Percentiles rank a stretch among this genome's conserved stretches.
These are phyloP conservation scores for Stagonosporopsis rhizophila DNA, from an alignment of 2,329 filamentous ascomycete genomes.

Conservation along the genomic window DNA sequence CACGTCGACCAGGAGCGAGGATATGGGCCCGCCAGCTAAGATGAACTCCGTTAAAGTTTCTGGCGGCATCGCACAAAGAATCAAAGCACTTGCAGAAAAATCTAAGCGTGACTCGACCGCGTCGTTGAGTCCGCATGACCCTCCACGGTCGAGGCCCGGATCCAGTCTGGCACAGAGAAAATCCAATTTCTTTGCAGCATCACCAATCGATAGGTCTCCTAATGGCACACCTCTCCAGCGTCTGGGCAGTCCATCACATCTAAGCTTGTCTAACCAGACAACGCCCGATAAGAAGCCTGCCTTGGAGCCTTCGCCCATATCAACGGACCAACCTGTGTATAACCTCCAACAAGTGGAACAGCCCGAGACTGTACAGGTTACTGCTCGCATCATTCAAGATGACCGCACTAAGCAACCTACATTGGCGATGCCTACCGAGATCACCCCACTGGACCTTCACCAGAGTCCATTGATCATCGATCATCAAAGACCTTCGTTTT, in stretches of 20 bases:
- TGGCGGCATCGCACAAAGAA: conserved; percentile 90
- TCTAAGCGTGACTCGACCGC: conserved; percentile 57
- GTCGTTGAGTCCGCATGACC: conserved; percentile 30
- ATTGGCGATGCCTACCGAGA: conserved; percentile 58
- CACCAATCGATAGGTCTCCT: conserved; percentile 39
- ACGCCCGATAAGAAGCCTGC: conserved; percentile 37
- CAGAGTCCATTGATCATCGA: conserved; percentile 69
- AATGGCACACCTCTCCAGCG: conserved; percentile 36
- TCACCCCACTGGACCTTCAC: conserved; percentile 58
- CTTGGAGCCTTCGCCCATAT: conserved; percentile 15
- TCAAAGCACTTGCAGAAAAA: conserved; percentile 89
- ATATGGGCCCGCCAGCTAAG: conserved; percentile 22
- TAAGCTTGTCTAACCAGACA: conserved; percentile 35
- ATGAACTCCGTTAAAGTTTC: conserved; percentile 83
- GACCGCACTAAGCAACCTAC: conserved; percentile 47
- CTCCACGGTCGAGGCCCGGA: conserved; percentile 21
- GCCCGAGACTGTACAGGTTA: conserved; percentile 86
- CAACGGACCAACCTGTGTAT: conserved; percentile 46
- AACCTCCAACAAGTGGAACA: conserved; percentile 51
- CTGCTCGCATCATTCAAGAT: conserved; percentile 80
- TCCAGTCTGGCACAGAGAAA: conserved; percentile 48
- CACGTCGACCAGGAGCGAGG: conserved; percentile 12
- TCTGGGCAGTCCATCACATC: conserved; percentile 40
- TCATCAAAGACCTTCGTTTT: conserved; percentile 57
- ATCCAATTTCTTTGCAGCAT: conserved; percentile 47